Percentiles rank a stretch among this genome's conserved stretches.
These are phyloP conservation scores for Spinacia oleracea DNA, from an alignment of 179 eudicot genomes.

Conservation along the genomic window DNA sequence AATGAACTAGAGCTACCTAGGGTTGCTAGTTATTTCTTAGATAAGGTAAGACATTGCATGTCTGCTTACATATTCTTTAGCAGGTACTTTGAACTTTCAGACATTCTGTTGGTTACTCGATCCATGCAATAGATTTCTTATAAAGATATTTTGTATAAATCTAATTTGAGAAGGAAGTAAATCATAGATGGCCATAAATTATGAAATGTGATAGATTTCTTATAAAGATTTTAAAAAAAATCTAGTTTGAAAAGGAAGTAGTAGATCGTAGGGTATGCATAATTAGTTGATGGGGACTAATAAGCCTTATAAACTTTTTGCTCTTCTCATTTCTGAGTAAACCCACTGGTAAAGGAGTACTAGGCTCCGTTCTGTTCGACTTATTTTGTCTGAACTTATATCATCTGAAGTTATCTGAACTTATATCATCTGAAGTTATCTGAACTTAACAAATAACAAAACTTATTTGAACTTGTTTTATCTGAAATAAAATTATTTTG, in stretches of 20 bases:
- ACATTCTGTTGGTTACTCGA: neutral
- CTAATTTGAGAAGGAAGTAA: neutral
- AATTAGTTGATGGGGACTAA: neutral
- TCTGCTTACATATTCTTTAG: neutral
- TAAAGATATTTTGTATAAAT: no score
- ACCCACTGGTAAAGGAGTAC: constrained; percentile 2
- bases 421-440: no score
- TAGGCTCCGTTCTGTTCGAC: no score
- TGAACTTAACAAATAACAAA: no score
- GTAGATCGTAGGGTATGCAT: neutral
- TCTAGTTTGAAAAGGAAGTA: neutral
- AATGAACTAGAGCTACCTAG: constrained; percentile 65
- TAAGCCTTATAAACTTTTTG: neutral
- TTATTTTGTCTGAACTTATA: no score
- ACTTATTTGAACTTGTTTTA: no score
- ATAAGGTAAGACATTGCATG: constrained; percentile 46
- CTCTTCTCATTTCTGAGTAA: neutral
- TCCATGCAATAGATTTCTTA: constrained; percentile 1
- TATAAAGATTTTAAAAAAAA: neutral
- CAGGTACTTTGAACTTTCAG: neutral
- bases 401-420: no score
- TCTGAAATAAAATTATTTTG: no score
- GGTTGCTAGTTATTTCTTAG: constrained; percentile 73
- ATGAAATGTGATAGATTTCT: neutral
- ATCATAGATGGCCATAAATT: no score